Conservation (phyloP, 176 grass and related monocot species). For the Musa beccarii region DNA sequence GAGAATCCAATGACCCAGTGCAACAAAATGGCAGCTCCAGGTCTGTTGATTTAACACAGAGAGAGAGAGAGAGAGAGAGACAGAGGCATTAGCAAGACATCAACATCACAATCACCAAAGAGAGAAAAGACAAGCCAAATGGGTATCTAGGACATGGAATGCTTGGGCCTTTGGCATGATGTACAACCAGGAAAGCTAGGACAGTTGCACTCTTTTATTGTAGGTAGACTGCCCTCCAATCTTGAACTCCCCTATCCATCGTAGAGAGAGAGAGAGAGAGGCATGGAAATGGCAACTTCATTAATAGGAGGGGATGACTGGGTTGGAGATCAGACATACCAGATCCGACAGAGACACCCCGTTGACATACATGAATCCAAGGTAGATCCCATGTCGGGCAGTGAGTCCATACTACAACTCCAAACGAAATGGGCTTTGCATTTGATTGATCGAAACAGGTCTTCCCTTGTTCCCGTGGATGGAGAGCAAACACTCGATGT, state of each 20-base stretch:
- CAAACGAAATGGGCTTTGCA: no score
- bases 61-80: background rate
- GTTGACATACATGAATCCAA: background rate
- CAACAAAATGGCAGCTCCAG: background rate
- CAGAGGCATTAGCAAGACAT: background rate
- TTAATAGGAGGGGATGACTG: background rate
- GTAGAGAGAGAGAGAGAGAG: background rate
- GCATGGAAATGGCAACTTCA: background rate
- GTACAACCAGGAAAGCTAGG: background rate
- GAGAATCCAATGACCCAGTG: constrained; percentile 1
- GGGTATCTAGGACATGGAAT: background rate
- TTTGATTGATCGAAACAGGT: no score
- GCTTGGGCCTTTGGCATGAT: background rate
- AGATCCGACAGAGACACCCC: background rate
- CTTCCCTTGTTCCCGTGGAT: no score
- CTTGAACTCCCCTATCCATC: no score
- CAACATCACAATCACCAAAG: background rate
- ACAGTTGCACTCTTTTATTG: background rate
- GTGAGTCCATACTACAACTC: no score
- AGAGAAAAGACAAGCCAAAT: background rate
- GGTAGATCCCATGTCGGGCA: background rate
- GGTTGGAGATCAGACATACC: background rate
- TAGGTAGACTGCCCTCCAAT: no score
- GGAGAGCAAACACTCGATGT: no score
- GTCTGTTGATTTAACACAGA: background rate